Percentiles rank a stretch among this genome's conserved stretches.
phyloP scores from a whole-genome alignment of 2,329 filamentous ascomycete genomes.

The Hirsutella minnesotensis region DNA sequence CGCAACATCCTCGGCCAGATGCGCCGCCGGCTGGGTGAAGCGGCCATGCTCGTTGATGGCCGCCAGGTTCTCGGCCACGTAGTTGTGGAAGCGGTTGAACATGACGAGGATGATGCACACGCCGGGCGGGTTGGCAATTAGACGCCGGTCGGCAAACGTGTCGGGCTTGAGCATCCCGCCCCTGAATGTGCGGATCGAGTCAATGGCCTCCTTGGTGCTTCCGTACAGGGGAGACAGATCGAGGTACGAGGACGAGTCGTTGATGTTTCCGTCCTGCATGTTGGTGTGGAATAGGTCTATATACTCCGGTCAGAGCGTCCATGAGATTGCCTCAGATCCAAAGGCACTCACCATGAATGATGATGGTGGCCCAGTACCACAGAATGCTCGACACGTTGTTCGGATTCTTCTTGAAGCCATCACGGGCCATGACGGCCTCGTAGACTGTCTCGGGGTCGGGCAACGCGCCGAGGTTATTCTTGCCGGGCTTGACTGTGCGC shows the following conservation, averaged over 20 bases:
- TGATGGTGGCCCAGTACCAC: slow-evolving; percentile 62
- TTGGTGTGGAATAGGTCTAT: slow-evolving; percentile 61
- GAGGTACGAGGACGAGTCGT: slow-evolving; percentile 60
- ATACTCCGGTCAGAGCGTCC: not conserved
- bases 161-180: slow-evolving; percentile 64
- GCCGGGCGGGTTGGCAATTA: slow-evolving; percentile 60
- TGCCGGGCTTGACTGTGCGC: slow-evolving; percentile 47
- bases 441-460: slow-evolving; percentile 56
- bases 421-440: slow-evolving; percentile 45
- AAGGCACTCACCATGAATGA: slow-evolving; percentile 48
- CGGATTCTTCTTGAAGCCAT: slow-evolving; percentile 44
- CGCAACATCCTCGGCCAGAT: slow-evolving; percentile 35
- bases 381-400: slow-evolving; percentile 63
- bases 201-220: slow-evolving; percentile 53
- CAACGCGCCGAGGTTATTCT: slow-evolving; percentile 48
- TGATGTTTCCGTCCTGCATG: slow-evolving; percentile 42
- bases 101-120: slow-evolving; percentile 62
- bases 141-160: slow-evolving; percentile 56
- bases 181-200: slow-evolving; percentile 56
- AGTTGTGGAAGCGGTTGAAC: slow-evolving; percentile 81
- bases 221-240: slow-evolving; percentile 64
- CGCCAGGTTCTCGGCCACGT: slow-evolving; percentile 67
- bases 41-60: slow-evolving; percentile 76
- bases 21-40: slow-evolving; percentile 53
- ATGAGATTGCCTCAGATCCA: rapidly evolving